These are phyloP conservation scores for Russula compacta DNA, from an alignment of 768 basidiomycete genomes.

Conservation along the genomic window DNA sequence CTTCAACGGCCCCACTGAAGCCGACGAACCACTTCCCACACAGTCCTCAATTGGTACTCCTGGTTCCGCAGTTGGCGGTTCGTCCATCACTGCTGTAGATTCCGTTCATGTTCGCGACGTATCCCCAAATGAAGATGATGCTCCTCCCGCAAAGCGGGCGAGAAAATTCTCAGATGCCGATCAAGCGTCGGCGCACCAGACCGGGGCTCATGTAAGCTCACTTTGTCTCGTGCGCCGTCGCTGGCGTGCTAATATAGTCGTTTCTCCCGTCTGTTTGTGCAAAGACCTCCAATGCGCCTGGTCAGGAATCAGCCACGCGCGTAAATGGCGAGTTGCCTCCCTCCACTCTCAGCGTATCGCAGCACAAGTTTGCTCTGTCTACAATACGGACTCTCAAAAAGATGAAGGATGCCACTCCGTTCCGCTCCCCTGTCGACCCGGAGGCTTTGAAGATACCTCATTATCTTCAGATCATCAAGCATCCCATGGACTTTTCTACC, in stretches of 20 bases:
- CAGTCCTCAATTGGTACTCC: slow-evolving; percentile 22
- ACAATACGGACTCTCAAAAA: slow-evolving; percentile 80
- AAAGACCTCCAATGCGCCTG: slow-evolving; percentile 14
- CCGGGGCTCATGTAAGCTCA: slow-evolving; percentile 63
- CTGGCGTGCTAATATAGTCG: slow-evolving; percentile 51
- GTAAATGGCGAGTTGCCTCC: slow-evolving; percentile 25
- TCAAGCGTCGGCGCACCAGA: slow-evolving; percentile 56
- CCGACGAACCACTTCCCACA: slow-evolving; percentile 22
- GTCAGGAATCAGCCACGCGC: slow-evolving; percentile 10
- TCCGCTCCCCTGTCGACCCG: slow-evolving; percentile 82
- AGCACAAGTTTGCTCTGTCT: slow-evolving; percentile 72
- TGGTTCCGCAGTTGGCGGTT: slow-evolving; percentile 25
- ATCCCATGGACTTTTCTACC: slow-evolving; percentile 91
- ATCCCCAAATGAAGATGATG: slow-evolving; percentile 40
- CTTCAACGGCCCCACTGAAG: slow-evolving; percentile 18
- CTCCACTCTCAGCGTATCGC: slow-evolving; percentile 51
- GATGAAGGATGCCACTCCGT: slow-evolving; percentile 72
- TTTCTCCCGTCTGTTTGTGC: slow-evolving; percentile 17
- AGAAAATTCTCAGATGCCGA: slow-evolving; percentile 70
- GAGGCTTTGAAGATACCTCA: slow-evolving; percentile 79
- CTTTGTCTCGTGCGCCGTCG: slow-evolving; percentile 39
- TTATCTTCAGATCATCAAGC: slow-evolving; percentile 77
- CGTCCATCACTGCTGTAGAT: slow-evolving; percentile 28
- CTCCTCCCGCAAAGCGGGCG: slow-evolving; percentile 74
- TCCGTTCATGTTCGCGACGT: slow-evolving; percentile 23